Percentiles rank a stretch among this genome's conserved stretches.
These are phyloP conservation scores for Suillus fuscotomentosus DNA, from an alignment of 768 basidiomycete genomes.

Conservation along the genomic window DNA sequence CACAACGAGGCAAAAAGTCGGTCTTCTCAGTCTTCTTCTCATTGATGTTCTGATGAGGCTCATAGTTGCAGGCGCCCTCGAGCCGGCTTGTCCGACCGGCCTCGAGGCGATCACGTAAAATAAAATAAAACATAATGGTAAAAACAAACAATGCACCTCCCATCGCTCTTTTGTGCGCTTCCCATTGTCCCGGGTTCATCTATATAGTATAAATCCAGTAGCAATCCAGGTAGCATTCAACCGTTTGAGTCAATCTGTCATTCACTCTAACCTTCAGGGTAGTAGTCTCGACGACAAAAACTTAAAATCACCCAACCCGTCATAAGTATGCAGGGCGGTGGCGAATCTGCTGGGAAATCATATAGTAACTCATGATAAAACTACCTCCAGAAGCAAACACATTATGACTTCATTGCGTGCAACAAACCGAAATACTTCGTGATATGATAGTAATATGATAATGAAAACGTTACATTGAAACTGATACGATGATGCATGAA, in stretches of 20 bases:
- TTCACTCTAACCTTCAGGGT: background rate
- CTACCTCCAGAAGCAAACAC: constrained; percentile 13
- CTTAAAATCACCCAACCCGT: constrained; percentile 11
- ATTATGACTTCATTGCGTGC: constrained; percentile 1
- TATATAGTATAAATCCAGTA: background rate
- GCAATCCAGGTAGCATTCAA: background rate
- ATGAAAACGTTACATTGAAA: constrained; percentile 24
- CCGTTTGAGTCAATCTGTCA: background rate
- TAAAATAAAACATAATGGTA: constrained; percentile 10
- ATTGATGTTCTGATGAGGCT: constrained; percentile 5
- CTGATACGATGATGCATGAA: constrained; percentile 8
- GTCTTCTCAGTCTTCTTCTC: background rate
- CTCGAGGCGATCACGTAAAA: constrained; percentile 26
- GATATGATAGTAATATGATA: constrained; percentile 21
- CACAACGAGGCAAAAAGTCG: constrained; percentile 11
- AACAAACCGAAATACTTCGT: constrained; percentile 13
- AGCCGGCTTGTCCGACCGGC: constrained; percentile 11
- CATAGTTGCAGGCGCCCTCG: background rate
- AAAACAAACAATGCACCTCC: constrained; percentile 11
- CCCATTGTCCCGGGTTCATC: constrained; percentile 1
- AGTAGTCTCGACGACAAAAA: constrained; percentile 7
- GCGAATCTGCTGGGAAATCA: background rate
- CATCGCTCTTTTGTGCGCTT: background rate
- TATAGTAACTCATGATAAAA: background rate
- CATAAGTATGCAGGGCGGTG: background rate